These are phyloP conservation scores for Smithsoniella earleae DNA, from an alignment of 163 green algal genomes.

Conservation along the genomic window DNA sequence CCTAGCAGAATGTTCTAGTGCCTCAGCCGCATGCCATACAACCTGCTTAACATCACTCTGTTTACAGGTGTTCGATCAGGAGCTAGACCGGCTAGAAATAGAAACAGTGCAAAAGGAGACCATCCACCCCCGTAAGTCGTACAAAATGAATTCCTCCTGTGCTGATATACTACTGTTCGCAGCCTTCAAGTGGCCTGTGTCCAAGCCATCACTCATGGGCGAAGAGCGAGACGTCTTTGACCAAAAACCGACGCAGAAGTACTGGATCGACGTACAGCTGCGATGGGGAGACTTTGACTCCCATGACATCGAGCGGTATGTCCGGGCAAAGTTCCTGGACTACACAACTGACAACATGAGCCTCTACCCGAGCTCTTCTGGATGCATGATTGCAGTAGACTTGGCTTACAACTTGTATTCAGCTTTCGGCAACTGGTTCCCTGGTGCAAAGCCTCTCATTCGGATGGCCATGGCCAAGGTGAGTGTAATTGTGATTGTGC, in stretches of 20 bases:
- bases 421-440: constrained; percentile 98
- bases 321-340: constrained; percentile 97
- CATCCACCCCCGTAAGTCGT: constrained; percentile 98
- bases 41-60: background rate
- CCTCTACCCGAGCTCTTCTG: constrained; percentile 95
- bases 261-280: constrained; percentile 90
- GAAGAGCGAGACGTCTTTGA: constrained; percentile 95
- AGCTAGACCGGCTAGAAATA: constrained; percentile 99
- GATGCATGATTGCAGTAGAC: constrained; percentile 93
- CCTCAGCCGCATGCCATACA: background rate
- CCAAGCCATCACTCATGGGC: constrained; percentile 89
- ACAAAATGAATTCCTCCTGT: constrained; percentile 99
- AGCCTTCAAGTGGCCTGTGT: constrained; percentile 94
- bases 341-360: constrained; percentile 99
- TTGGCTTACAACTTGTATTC: constrained; percentile 98
- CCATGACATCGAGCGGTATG: constrained; percentile 99
- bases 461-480: constrained; percentile 55
- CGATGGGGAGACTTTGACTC: constrained; percentile 98
- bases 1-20: background rate
- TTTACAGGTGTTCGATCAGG: constrained; percentile 80
- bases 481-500: no score
- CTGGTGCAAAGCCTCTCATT: constrained; percentile 90
- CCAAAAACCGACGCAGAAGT: constrained; percentile 98
- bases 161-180: constrained; percentile 98
- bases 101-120: constrained; percentile 99